Evolutionary conservation across 2,329 filamentous ascomycete genomes (phyloP).

Genomic region (Aspergillus caelatus): DNA sequence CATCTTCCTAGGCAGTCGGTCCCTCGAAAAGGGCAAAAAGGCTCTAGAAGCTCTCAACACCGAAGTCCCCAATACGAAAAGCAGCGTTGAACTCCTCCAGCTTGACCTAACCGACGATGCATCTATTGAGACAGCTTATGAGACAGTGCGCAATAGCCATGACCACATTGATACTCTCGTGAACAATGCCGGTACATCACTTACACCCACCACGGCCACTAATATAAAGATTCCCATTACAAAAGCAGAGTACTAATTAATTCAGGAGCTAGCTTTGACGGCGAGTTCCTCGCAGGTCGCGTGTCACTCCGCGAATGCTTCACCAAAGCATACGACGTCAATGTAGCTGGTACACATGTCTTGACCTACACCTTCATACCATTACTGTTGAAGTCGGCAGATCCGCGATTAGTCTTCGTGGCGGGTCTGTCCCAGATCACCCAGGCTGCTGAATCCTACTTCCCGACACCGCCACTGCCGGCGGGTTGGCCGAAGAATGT

Average conservation of each 20-base stretch:
- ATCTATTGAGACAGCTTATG: neutral
- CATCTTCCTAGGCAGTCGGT: neutral
- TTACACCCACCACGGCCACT: too few species aligned
- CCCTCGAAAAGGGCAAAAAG: neutral
- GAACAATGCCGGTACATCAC: conserved; percentile 3
- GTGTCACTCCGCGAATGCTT: conserved; percentile 41
- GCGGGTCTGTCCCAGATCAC: conserved; percentile 15
- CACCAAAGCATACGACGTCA: conserved; percentile 54
- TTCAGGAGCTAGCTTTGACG: conserved; percentile 2
- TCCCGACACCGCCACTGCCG: conserved; percentile 15
- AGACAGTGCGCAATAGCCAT: neutral
- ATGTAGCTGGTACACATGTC: conserved; percentile 54
- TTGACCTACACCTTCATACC: conserved; percentile 54
- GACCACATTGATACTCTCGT: neutral
- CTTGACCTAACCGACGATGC: conserved; percentile 2
- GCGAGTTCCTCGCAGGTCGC: neutral
- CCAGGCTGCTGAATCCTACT: conserved; percentile 11
- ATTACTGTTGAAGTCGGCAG: conserved; percentile 50
- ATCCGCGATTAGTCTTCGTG: conserved; percentile 46
- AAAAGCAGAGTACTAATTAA: neutral
- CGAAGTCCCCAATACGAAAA: neutral
- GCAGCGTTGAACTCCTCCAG: neutral
- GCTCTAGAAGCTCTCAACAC: neutral
- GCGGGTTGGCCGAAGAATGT: conserved; percentile 20
- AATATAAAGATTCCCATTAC: too few species aligned